Evolutionary conservation across 1,139 yeast species (phyloP), one percentile per base, ranked within the genome.

Genomic region (Yamadazyma blattariae): DNA sequence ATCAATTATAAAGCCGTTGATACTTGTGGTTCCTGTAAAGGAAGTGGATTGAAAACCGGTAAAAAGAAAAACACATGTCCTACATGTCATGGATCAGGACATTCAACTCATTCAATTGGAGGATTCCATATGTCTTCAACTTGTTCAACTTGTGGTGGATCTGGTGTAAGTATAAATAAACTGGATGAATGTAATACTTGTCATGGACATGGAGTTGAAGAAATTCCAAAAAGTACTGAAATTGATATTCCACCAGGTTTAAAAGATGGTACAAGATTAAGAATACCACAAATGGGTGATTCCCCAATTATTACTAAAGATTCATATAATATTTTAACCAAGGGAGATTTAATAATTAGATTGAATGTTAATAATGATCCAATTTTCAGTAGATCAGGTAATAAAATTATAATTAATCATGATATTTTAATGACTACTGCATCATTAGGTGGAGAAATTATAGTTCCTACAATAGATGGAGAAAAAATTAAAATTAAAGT

Each of bases 91-190:
- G 99, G 99, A 39, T 77, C 96, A 0, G 99, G 99, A 7, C 84
- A 90, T 31, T 79, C 85, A 17, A 85, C 90, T 16, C 97, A 90
- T 52, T 69, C 79, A 38, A 74, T 89, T 57, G 97, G 96, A 8
- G 97, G 97, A 0, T 94, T 92, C 77, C 97, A 90, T 52, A 89
- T 94, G 96, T 82, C 96, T 2, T 82, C 96, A 3, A 88, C 97
- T 11, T 92, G 99, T 72, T 74, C 74, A 35, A 67, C 82, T 2
- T 92, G 99, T 71, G 80, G 74, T 33, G 99, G 99, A 29, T 67
- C 86, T 4, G 99, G 99, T 36, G 94, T 88, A 2, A 72, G 71
- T 4, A 80, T 89, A 35, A 76, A 82, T 31, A 68, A 76, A 27
- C 65, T 71, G 13, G 90, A 89, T 51, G 79, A 79, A 42, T 92